Evolutionary conservation across 192 early-diverging fungal species (phyloP).

Genomic region (Backusella tarrabulga): DNA sequence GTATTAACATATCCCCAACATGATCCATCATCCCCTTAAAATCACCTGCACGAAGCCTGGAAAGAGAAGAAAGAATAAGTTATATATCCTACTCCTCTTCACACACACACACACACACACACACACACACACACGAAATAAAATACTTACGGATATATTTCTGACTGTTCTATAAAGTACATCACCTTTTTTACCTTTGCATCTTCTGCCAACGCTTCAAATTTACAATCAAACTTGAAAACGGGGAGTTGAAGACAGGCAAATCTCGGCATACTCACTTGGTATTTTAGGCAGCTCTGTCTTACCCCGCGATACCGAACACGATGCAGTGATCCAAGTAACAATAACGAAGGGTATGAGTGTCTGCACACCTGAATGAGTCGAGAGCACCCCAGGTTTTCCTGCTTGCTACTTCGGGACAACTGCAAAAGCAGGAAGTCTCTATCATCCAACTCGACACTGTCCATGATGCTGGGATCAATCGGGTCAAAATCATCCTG

Average conservation of each 20-base stretch:
- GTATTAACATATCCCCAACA: slow-evolving; percentile 1
- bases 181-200: background rate
- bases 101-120: too few species aligned
- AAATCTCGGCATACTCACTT: slow-evolving; percentile 7
- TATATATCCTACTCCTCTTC: background rate
- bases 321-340: background rate
- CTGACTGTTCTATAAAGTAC: slow-evolving; percentile 6
- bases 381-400: background rate
- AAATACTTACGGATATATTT: slow-evolving; percentile 6
- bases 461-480: background rate
- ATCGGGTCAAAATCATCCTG: background rate
- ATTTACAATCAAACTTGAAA: slow-evolving; percentile 7
- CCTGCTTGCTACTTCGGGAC: background rate
- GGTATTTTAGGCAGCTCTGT: background rate
- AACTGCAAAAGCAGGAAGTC: background rate
- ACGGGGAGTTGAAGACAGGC: background rate
- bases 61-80: background rate
- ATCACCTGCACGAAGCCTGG: slow-evolving; percentile 2
- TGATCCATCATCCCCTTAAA: background rate
- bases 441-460: background rate
- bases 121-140: background rate
- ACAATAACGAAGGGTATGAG: background rate
- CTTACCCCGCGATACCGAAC: background rate
- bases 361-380: background rate
- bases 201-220: background rate